A percentile compares a stretch with the other conserved stretches of the same genome.
phyloP scores from a whole-genome alignment of 1,284 basidiomycete species.

The Bondarzewia mesenterica region DNA sequence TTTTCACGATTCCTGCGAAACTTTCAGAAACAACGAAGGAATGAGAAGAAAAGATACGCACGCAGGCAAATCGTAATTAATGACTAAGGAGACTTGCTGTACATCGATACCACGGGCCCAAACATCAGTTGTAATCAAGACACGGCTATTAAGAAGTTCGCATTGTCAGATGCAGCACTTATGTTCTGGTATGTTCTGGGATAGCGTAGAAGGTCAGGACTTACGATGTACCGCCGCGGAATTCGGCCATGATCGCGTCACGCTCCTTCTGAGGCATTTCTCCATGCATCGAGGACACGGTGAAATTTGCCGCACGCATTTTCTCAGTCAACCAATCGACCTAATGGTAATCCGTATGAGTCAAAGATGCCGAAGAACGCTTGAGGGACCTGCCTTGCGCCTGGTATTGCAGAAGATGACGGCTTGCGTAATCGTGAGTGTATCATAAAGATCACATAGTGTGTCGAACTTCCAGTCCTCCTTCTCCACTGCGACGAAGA shows the following conservation, averaged over 20 bases:
- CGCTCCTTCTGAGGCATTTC: constrained; percentile 99
- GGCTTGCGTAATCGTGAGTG: constrained; percentile 97
- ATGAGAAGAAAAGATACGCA: constrained; percentile 28
- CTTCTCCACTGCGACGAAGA: constrained; percentile 99
- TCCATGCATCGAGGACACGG: constrained; percentile 95
- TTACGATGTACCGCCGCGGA: constrained; percentile 88
- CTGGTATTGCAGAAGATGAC: constrained; percentile 99
- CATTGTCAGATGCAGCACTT: no score
- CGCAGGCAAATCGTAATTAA: constrained; percentile 96
- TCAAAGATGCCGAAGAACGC: background rate
- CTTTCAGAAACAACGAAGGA: background rate
- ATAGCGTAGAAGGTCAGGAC: constrained; percentile 26
- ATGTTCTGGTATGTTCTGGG: no score
- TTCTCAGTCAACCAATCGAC: constrained; percentile 99
- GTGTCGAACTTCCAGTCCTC: constrained; percentile 99
- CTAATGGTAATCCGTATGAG: constrained; percentile 33
- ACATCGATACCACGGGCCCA: constrained; percentile 99
- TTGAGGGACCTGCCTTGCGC: constrained; percentile 65
- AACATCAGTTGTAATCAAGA: constrained; percentile 95
- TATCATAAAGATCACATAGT: constrained; percentile 96
- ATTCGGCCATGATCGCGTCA: constrained; percentile 98
- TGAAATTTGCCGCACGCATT: constrained; percentile 95
- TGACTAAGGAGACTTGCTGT: constrained; percentile 96
- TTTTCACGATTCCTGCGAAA: constrained; percentile 86
- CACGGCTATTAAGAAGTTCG: constrained; percentile 52